Base-by-base conservation (phyloP, 2,329 filamentous ascomycete species). In the Aspergillus cejpii region DNA sequence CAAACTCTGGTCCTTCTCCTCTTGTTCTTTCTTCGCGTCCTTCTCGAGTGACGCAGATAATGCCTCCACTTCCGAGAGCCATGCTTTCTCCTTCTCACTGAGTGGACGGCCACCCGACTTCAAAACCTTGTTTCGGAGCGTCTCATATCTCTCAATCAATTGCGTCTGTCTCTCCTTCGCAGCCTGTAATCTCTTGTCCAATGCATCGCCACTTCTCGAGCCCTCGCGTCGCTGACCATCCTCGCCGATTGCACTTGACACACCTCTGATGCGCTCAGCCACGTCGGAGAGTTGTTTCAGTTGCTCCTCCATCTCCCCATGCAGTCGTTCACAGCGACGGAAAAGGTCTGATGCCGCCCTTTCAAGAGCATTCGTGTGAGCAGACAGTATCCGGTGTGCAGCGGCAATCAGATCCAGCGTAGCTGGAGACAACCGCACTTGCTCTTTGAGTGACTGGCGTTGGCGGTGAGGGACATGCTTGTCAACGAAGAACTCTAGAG, bases 281-380 rank as follows among this genome's bases (percentile, higher is more conserved):
- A 73, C 61, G 45, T 72, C 70, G 1, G 64, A 62, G 20, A 74
- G 62, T 28, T 70, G 68, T 41, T 64, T 65, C 21, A 75, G 54
- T 51, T 75, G 73, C 36, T 73, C 69, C 10, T 61, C 59, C 55
- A 76, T 67, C 52, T 75, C 73, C 11, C 68, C 66, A 45, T 66
- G 65, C 34, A 76, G 51, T 14, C 71, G 61, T 43, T 75, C 71
- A 49, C 73, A 75, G n/a, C 73, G 68, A 27, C 72, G 69, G 60
- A 75, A 75, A n/a, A 76, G 60, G 50, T 75, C 73, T 2, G 73
- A 71, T 8, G 71, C 73, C 7, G 73, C 73, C 45, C 65, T 59
- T 43, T 73, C 70, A 5, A 75, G 59, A 10, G 64, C 57, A 42
- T 69, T 64, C 4, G 73, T 75, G 51, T 75, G 69, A 19, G 63